Evolutionary conservation across 805 yeast genomes (phyloP).

Genomic region (Cyberlindnera veronae): DNA sequence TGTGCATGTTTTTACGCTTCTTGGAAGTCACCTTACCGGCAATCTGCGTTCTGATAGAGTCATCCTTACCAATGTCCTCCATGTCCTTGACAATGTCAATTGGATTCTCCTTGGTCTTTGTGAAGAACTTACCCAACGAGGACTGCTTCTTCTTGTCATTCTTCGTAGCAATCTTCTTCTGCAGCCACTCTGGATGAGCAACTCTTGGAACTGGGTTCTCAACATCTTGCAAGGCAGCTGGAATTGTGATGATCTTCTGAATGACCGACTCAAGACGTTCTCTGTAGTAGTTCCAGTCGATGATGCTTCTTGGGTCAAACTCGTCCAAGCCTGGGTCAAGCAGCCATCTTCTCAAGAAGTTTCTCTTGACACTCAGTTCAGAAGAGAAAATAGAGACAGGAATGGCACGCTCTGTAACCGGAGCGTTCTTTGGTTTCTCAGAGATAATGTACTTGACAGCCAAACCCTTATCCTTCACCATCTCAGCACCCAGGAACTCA

Average conservation of each 20-base stretch:
- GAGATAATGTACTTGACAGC: constrained; percentile 94
- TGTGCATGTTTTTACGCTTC: constrained; percentile 32
- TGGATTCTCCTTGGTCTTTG: constrained; percentile 40
- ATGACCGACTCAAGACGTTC: constrained; percentile 90
- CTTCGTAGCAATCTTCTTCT: constrained; percentile 52
- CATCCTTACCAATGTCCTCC: constrained; percentile 60
- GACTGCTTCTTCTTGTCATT: constrained; percentile 74
- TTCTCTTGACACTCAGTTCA: constrained; percentile 63
- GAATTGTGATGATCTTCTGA: constrained; percentile 92
- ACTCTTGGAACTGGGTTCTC: constrained; percentile 93
- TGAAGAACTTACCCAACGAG: constrained; percentile 56
- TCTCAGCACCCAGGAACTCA: constrained; percentile 91
- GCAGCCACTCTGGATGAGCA: constrained; percentile 91
- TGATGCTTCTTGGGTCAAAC: constrained; percentile 82
- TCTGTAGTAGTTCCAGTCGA: constrained; percentile 91
- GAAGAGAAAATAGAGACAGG: constrained; percentile 96
- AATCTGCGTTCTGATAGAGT: constrained; percentile 24
- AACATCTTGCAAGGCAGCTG: constrained; percentile 91
- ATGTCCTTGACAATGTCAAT: constrained; percentile 55
- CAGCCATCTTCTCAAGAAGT: constrained; percentile 82
- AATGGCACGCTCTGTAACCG: constrained; percentile 93
- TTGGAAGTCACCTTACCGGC: constrained; percentile 37
- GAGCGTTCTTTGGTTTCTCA: constrained; percentile 74
- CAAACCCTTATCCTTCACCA: constrained; percentile 94
- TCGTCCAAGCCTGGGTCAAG: constrained; percentile 70